phyloP scores from a whole-genome alignment of 768 basidiomycete species.

The Nidularia pulvinata region DNA sequence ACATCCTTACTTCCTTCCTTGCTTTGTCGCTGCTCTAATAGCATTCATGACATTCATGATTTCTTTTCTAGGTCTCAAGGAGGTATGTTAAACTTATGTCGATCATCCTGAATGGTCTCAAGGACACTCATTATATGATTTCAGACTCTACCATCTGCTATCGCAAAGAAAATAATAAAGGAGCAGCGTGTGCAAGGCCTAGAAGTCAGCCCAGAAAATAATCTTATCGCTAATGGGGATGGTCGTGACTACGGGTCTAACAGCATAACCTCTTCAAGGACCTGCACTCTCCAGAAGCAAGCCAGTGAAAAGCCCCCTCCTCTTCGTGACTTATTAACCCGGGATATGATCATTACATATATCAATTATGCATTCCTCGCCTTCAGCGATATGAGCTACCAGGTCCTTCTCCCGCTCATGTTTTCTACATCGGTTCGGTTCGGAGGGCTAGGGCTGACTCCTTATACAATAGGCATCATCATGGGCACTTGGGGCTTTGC shows the following conservation, averaged over 20 bases:
- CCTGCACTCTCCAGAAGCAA: background rate
- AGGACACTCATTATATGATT: background rate
- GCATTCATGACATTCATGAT: conserved; percentile 31
- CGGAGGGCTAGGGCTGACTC: conserved; percentile 68
- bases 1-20: conserved; percentile 51
- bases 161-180: conserved; percentile 7
- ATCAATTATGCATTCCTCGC: conserved; percentile 29
- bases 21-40: conserved; percentile 29
- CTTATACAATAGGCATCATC: conserved; percentile 60
- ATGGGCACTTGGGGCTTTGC: conserved; percentile 45
- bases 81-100: conserved; percentile 24
- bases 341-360: conserved; percentile 24
- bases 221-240: conserved; percentile 2
- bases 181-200: background rate
- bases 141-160: conserved; percentile 27
- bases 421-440: conserved; percentile 57
- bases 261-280: background rate
- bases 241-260: conserved; percentile 8
- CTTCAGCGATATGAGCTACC: conserved; percentile 34
- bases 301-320: conserved; percentile 9
- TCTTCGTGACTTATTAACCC: conserved; percentile 21
- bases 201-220: background rate
- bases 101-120: background rate
- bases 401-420: conserved; percentile 36
- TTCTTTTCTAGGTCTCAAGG: conserved; percentile 35